These are phyloP conservation scores for Myrica gale DNA, from an alignment of 306 rosid species.

Conservation along the genomic window DNA sequence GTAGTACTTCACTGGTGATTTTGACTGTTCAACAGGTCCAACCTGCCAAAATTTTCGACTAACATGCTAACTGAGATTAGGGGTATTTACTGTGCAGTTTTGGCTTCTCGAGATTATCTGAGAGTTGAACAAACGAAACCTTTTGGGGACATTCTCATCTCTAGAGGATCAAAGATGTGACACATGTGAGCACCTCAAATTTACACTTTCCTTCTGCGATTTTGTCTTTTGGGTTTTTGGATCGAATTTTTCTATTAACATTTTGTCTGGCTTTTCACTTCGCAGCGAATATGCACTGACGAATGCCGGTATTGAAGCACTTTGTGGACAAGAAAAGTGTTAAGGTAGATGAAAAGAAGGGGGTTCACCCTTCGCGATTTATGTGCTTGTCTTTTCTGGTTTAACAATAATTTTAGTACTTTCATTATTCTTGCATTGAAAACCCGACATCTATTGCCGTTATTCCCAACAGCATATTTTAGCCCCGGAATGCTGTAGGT, in stretches of 20 bases:
- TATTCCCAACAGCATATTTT: not conserved
- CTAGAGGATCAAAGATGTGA: constrained; percentile 71
- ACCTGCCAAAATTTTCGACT: not conserved
- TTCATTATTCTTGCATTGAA: not conserved
- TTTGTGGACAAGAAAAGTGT: not conserved
- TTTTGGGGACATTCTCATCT: constrained; percentile 62
- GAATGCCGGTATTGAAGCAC: not conserved
- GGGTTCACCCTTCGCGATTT: constrained; percentile 3
- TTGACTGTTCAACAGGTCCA: not conserved
- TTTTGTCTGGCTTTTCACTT: not conserved
- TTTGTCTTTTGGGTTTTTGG: constrained; percentile 9
- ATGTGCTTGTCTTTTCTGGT: not conserved
- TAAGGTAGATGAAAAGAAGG: not conserved
- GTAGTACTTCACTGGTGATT: not conserved
- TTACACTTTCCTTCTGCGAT: constrained; percentile 15
- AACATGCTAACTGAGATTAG: not conserved
- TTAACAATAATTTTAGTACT: not conserved
- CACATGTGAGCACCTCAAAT: constrained; percentile 30
- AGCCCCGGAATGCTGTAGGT: not conserved
- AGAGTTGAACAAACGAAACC: constrained; percentile 57
- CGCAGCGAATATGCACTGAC: not conserved
- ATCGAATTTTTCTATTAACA: not conserved
- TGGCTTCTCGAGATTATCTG: constrained; percentile 54
- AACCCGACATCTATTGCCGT: not conserved
- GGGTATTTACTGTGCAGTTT: constrained; percentile 39